A percentile compares a stretch with the other conserved stretches of the same genome.
Evolutionary conservation across 345 rosid species (phyloP).

Genomic region (Gossypium longicalyx): DNA sequence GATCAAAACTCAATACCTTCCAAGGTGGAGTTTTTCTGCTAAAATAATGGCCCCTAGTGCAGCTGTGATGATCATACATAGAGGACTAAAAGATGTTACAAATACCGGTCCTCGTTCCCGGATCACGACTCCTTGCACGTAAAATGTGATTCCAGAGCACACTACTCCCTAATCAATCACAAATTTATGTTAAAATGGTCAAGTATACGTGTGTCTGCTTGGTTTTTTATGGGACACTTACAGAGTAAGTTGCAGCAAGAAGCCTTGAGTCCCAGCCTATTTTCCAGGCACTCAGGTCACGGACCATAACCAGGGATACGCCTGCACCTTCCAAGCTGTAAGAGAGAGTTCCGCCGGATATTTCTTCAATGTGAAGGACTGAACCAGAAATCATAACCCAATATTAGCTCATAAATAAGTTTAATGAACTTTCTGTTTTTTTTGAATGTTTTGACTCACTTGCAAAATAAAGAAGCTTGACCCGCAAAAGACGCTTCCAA

Average conservation of each 20-base stretch:
- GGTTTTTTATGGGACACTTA: conserved; percentile 23
- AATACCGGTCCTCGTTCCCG: conserved; percentile 83
- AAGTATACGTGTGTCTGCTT: neutral
- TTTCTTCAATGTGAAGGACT: conserved; percentile 71
- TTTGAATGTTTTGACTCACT: conserved; percentile 21
- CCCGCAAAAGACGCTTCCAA: conserved; percentile 61
- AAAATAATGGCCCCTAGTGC: conserved; percentile 58
- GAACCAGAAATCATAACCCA: neutral
- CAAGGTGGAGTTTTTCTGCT: conserved; percentile 69
- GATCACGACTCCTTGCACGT: conserved; percentile 68
- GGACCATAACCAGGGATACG: conserved; percentile 61
- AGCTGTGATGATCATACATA: conserved; percentile 79
- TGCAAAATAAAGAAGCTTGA: conserved; percentile 80
- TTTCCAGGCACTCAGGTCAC: conserved; percentile 71
- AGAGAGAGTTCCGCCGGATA: conserved; percentile 86
- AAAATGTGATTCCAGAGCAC: conserved; percentile 83
- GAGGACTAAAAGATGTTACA: conserved; percentile 78
- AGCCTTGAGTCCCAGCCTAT: conserved; percentile 74
- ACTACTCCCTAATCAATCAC: conserved; percentile 56
- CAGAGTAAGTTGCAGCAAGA: conserved; percentile 71
- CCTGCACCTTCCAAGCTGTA: conserved; percentile 60
- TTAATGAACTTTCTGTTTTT: neutral
- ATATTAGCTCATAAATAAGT: neutral
- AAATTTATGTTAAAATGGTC: neutral
- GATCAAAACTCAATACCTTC: conserved; percentile 48